A percentile compares a stretch with the other conserved stretches of the same genome.
phyloP scores from a whole-genome alignment of 257 asterid species.

The Solanum tarijense region DNA sequence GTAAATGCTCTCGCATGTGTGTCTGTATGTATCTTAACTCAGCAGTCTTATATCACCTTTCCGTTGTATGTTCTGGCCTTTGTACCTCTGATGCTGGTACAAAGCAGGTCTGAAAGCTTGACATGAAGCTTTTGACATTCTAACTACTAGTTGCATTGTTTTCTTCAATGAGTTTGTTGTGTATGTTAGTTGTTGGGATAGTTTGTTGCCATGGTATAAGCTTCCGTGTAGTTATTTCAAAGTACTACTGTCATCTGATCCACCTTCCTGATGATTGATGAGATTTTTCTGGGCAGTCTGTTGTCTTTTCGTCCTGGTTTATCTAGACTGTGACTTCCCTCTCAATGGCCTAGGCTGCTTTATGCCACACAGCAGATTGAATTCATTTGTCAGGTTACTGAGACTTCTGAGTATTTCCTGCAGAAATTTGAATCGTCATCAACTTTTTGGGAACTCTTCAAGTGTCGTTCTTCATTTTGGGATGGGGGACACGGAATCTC shows the following conservation, averaged over 20 bases:
- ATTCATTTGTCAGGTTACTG: not conserved
- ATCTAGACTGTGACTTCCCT: not conserved
- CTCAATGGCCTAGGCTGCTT: not conserved
- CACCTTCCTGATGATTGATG: not conserved
- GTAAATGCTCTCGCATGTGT: not conserved
- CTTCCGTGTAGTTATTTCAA: not conserved
- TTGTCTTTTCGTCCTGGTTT: not conserved
- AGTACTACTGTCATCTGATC: not conserved
- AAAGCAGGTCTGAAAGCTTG: not conserved
- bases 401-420: conserved; percentile 5
- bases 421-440: not conserved
- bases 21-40: not conserved
- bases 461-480: not conserved
- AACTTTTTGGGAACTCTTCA: not conserved
- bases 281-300: not conserved
- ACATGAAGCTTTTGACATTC: not conserved
- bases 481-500: conserved; percentile 74
- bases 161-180: not conserved
- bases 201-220: not conserved
- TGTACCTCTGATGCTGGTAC: not conserved
- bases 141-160: not conserved
- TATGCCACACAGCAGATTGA: not conserved
- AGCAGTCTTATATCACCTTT: not conserved
- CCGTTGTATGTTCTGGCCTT: not conserved
- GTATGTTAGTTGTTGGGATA: not conserved